phyloP scores from a whole-genome alignment of 345 rosid species.

The Eucalyptus sp. region DNA sequence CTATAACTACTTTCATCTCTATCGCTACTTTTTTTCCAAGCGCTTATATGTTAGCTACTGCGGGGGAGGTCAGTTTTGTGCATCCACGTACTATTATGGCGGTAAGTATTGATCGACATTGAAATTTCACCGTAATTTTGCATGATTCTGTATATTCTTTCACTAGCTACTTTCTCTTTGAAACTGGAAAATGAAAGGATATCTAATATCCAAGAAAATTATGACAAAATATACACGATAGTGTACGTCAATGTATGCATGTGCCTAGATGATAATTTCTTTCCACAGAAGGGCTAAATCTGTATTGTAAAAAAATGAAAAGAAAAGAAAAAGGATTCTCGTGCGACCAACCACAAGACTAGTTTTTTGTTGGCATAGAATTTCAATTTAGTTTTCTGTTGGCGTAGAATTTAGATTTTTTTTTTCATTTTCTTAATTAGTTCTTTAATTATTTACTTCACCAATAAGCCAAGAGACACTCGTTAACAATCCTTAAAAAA shows the following conservation, averaged over 20 bases:
- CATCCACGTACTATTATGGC: accelerated
- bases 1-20: accelerated
- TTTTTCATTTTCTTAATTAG: too few relatives aligned
- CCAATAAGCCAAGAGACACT: not conserved
- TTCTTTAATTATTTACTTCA: not conserved
- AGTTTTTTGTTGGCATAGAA: not conserved
- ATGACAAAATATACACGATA: not conserved
- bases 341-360: not conserved
- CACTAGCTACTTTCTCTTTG: not conserved
- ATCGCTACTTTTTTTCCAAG: too few relatives aligned
- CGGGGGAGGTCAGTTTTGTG: not conserved
- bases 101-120: not conserved
- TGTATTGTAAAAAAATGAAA: too few relatives aligned
- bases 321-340: not conserved
- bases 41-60: too few relatives aligned
- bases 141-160: not conserved
- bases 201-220: not conserved
- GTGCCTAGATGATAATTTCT: not conserved
- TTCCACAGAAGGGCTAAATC: not conserved
- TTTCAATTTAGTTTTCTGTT: not conserved
- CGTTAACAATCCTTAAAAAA: not conserved
- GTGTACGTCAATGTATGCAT: not conserved
- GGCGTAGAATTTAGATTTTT: too few relatives aligned
- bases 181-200: too few relatives aligned
- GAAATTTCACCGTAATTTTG: not conserved